Percentiles rank a stretch among this genome's conserved stretches.
Conservation (phyloP, 345 rosid species). For the Aethionema arabicum region DNA sequence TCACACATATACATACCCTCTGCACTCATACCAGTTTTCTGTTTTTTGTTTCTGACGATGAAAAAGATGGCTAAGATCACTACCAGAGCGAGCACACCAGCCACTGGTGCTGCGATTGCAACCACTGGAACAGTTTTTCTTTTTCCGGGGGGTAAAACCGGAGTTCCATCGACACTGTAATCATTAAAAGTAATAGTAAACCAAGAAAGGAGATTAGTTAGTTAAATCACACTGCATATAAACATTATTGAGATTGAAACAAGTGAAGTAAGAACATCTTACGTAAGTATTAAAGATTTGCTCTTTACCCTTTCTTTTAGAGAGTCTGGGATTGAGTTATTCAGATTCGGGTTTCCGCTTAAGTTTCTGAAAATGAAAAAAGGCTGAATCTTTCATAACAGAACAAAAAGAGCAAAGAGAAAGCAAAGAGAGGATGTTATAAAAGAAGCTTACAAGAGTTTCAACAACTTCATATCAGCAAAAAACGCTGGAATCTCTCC, state of each 20-base stretch:
- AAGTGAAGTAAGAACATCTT: not conserved
- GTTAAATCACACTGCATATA: not conserved
- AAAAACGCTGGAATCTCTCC: constrained; percentile 46
- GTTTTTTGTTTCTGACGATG: constrained; percentile 14
- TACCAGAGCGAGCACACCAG: constrained; percentile 6
- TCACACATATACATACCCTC: constrained; percentile 8
- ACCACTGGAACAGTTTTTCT: constrained; percentile 4
- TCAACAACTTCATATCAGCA: constrained; percentile 39
- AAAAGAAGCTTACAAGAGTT: constrained; percentile 40
- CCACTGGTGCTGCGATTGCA: constrained; percentile 26
- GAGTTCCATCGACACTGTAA: constrained; percentile 10
- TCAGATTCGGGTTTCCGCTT: constrained; percentile 6
- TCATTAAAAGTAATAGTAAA: not conserved
- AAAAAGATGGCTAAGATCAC: constrained; percentile 26
- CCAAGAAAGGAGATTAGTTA: too few species aligned
- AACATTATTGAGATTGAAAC: not conserved
- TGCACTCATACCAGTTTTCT: not conserved
- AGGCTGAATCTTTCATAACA: not conserved
- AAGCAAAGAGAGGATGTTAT: not conserved
- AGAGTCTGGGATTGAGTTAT: not conserved
- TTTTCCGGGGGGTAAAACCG: not conserved
- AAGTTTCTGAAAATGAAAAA: constrained; percentile 10
- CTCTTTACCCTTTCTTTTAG: not conserved
- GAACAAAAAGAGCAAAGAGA: not conserved
- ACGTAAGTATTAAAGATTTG: constrained; percentile 5